Evolutionary conservation across 257 asterid species (phyloP), one percentile per base, ranked within the genome.

Genomic region (Solanum pennellii): DNA sequence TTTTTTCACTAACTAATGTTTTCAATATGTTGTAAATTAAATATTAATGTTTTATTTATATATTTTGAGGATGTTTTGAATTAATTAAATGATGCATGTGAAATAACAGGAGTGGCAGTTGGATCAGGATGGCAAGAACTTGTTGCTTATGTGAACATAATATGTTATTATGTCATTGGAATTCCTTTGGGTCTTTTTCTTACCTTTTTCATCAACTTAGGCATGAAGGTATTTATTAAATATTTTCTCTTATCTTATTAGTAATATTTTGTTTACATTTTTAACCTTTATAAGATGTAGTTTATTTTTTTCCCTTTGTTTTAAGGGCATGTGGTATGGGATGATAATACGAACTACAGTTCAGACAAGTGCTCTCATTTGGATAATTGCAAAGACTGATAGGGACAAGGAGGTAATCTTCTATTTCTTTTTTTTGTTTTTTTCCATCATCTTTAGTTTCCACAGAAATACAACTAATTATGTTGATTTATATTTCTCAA

Each of bases 41-140:
- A 6, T 39, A 39, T 39, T 39, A 39, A 39, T 39, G 0, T 37
- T 37, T 37, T 5, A 37, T 37, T 37, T 37, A 37, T 37, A 37
- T 37, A 37, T 37, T 37, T 37, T 37, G 39, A 5, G 7, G 39
- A 37, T 37, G 39, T 5, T 6, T 5, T 1, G 39, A 37, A 37
- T 37, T 6, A 37, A 37, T 37, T 5, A 6, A 37, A 37, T 37
- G 7, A 37, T 37, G 39, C 0, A 56, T 56, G 65, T 56, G 65
- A 56, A 56, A 56, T 9, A 3, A 56, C 75, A 87, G 89, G 87
- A 52, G 87, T 82, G 52, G 89, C 89, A 25, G 71, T 87, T 83
- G 89, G 87, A 83, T 87, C 84, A 83, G 87, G 89, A 3, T 87
- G 87, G 89, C 87, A 87, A 83, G 76, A 45, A 44, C 65, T 41